Base-by-base conservation (phyloP, 2,329 filamentous ascomycete genomes). In the Aspergillus tubingensis region DNA sequence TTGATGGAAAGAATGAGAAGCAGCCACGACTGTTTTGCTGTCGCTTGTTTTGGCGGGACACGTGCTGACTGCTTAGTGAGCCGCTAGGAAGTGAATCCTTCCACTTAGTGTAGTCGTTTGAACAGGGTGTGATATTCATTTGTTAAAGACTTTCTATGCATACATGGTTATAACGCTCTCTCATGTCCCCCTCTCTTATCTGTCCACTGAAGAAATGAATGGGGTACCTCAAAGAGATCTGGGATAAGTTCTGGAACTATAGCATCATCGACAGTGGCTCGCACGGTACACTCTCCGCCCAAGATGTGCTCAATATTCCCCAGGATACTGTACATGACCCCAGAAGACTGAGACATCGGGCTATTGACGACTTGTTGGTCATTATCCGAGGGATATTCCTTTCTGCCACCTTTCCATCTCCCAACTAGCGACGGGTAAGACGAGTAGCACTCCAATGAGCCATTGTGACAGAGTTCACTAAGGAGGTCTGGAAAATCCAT, bases 51-150 rank as follows among this genome's bases (percentile, higher is more conserved):
- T 50, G 15, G 8, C 15, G 23, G 47, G 10, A 19, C 23, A 30
- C n/a, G 27, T 30, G 47, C 47, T 21, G 47, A n/a, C 27, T 50
- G 47, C 47, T 50, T 50, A 50, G 47, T 30, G 47, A 50, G 47
- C 25, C 15, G 25, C 47, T 11, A 36, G 32, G 32, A 13, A 36
- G 2, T 36, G 32, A 32, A 36, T 36, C 32, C 11, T 2, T 36
- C 11, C 5, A 36, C 10, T 13, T 15, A 36, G 32, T 3, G 25
- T 8, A 27, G 25, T 7, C 8, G 8, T 30, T 30, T 30, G 27
- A 30, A 30, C 27, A 30, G 27, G 8, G 27, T 4, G 10, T 30
- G 27, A 30, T 10, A 30, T 30, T 11, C 27, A 11, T 30, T 30
- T 30, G 10, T 8, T 11, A 11, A 30, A 30, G 6, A 30, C 1